Evolutionary conservation across 768 basidiomycete species (phyloP), one percentile per base, ranked within the genome.

Genomic region (Trametes villosa): DNA sequence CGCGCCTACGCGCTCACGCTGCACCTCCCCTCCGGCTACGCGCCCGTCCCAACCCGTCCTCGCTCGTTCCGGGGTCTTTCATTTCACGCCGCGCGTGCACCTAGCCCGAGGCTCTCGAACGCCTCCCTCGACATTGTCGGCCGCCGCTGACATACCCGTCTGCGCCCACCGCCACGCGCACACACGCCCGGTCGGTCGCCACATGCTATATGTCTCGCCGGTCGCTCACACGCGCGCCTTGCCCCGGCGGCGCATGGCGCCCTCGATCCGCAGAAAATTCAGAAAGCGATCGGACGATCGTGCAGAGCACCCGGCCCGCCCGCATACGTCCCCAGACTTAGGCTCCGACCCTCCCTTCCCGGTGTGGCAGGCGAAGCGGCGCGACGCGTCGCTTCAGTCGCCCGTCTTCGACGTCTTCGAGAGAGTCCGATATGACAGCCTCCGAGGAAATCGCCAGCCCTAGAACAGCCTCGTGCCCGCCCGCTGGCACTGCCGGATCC

Each of bases 381-480:
- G 24, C 44, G 24, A 18, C 13, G 24, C 44, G 44, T 45, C 44
- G 20, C 20, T 26, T 26, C 44, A 26, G 13, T 45, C 9, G 22
- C 22, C 22, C 44, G n/a, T n/a, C n/a, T n/a, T n/a, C n/a, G n/a
- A n/a, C 22, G 36, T 26, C 24, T 26, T 45, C 44, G 7, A 24
- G 42, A 38, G 20, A 27, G 22, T 26, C 29, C 33, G 49, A 34
- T 30, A 30, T 31, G 31, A 54, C 29, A 54, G 53, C 53, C 53
- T 24, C 53, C 53, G 42, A 45, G 20, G 4, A 44, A 20, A 50
- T 49, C 36, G 56, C 56, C 56, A 12, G 44, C 44, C 36, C 47
- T 57, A 48, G 47, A 17, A 46, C 26, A 3, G 56, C 56, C 56
- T 57, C 56, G 46, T 57, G 47, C 38, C 38, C 7, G 26, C 48